A percentile compares a stretch with the other conserved stretches of the same genome.
Conservation (phyloP, 2,329 filamentous ascomycete genomes). For the Fusarium neocosmosporiellum region DNA sequence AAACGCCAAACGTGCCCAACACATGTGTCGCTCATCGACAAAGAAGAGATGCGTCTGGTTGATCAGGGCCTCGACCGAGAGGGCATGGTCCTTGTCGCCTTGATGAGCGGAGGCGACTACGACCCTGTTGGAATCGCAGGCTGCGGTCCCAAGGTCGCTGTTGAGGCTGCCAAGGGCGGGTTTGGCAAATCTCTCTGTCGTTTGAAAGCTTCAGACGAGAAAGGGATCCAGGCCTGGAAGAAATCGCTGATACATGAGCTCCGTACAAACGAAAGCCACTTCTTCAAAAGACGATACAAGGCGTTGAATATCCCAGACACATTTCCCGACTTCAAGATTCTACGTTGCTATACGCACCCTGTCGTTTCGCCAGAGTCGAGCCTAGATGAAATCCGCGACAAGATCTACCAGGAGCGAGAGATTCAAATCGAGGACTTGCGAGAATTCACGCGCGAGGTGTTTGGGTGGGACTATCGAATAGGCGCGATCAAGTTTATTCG, state of each 20-base stretch:
- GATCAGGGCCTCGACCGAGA: conserved; percentile 77
- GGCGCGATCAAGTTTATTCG: conserved; percentile 89
- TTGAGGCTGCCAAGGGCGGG: conserved; percentile 88
- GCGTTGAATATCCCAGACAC: conserved; percentile 79
- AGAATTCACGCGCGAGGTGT: conserved; percentile 79
- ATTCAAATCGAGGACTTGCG: conserved; percentile 66
- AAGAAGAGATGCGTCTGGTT: conserved; percentile 61
- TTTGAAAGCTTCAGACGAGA: conserved; percentile 68
- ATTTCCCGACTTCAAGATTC: conserved; percentile 83
- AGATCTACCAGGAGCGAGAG: conserved; percentile 36
- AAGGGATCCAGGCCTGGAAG: conserved; percentile 76
- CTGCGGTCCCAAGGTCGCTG: conserved; percentile 88
- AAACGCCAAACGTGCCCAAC: conserved; percentile 77
- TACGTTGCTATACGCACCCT: conserved; percentile 90
- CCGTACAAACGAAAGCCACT: conserved; percentile 82
- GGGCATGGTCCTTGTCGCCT: conserved; percentile 91
- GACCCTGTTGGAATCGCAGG: conserved; percentile 87
- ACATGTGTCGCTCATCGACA: conserved; percentile 86
- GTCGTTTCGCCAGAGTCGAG: conserved; percentile 76
- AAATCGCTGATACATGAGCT: conserved; percentile 79
- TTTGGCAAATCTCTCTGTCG: conserved; percentile 82
- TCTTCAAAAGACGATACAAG: conserved; percentile 82
- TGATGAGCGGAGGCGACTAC: conserved; percentile 97
- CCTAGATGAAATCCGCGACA: conserved; percentile 42
- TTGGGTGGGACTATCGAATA: conserved; percentile 84